phyloP scores from a whole-genome alignment of 805 yeast species.

The Candida alai region DNA sequence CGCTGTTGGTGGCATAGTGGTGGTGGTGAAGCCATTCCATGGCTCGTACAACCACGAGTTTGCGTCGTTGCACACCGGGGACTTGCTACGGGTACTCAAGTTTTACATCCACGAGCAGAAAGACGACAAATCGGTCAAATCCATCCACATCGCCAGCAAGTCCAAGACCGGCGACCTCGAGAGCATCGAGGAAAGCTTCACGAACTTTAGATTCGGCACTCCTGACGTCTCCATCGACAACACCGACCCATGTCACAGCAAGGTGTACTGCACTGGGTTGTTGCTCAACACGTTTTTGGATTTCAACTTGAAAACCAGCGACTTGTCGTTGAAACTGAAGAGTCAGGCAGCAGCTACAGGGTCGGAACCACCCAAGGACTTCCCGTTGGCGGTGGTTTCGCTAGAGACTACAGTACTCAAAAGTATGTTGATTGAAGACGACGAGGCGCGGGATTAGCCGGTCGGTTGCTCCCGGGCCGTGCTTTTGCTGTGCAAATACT shows the following conservation, averaged over 20 bases:
- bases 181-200: too few species aligned
- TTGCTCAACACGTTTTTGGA: constrained; percentile 26
- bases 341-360: constrained; percentile 11
- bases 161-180: neutral
- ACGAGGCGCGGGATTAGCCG: neutral
- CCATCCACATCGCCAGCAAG: constrained; percentile 1
- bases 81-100: constrained; percentile 24
- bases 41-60: constrained; percentile 19
- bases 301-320: constrained; percentile 9
- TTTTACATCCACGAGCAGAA: constrained; percentile 18
- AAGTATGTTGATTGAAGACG: constrained; percentile 7
- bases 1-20: constrained; percentile 29
- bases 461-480: neutral
- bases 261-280: constrained; percentile 27
- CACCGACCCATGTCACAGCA: constrained; percentile 15
- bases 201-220: too few species aligned
- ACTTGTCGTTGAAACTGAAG: constrained; percentile 17
- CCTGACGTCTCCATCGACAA: constrained; percentile 11
- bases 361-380: constrained; percentile 22
- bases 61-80: constrained; percentile 25
- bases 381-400: constrained; percentile 26
- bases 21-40: constrained; percentile 26
- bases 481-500: constrained; percentile 1
- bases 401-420: constrained; percentile 29
- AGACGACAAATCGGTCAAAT: constrained; percentile 4